phyloP scores from a whole-genome alignment of 768 basidiomycete genomes.

The Leucocoprinus sp. region DNA sequence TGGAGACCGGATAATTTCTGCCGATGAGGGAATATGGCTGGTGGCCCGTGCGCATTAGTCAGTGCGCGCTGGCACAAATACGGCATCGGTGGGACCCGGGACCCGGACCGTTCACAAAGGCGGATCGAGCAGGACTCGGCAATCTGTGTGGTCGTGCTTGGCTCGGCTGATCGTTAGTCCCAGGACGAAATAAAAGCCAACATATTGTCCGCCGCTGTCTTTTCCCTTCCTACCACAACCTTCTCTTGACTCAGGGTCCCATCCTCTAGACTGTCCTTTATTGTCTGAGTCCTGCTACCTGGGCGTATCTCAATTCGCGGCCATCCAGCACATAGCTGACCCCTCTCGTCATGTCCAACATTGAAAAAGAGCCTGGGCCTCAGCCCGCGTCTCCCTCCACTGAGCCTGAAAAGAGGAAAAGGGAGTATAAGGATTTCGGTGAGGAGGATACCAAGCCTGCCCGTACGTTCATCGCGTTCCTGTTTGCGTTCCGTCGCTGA shows the following conservation, averaged over 20 bases:
- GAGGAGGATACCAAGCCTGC: conserved; percentile 62
- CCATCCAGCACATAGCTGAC: neutral
- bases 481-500: conserved; percentile 15
- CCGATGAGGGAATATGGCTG: conserved; percentile 8
- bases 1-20: too few relatives aligned
- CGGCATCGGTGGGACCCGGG: conserved; percentile 3
- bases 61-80: too few relatives aligned
- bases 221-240: conserved; percentile 8
- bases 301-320: conserved; percentile 7
- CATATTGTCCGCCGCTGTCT: conserved; percentile 12
- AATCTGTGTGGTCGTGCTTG: conserved; percentile 8
- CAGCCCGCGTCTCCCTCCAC: conserved; percentile 24
- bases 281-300: conserved; percentile 7
- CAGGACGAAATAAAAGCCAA: conserved; percentile 12
- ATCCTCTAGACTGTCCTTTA: neutral
- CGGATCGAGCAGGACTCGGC: conserved; percentile 6
- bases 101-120: conserved; percentile 7
- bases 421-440: conserved; percentile 82
- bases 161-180: conserved; percentile 9
- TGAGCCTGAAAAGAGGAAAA: conserved; percentile 44
- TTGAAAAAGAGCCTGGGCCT: conserved; percentile 54
- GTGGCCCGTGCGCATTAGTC: neutral
- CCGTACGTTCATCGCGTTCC: conserved; percentile 37
- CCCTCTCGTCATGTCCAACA: conserved; percentile 15
- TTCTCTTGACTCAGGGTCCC: conserved; percentile 3